Evolutionary conservation across 129 eudicot genomes (phyloP), one percentile per base, ranked within the genome.

Genomic region (Logfia minima): DNA sequence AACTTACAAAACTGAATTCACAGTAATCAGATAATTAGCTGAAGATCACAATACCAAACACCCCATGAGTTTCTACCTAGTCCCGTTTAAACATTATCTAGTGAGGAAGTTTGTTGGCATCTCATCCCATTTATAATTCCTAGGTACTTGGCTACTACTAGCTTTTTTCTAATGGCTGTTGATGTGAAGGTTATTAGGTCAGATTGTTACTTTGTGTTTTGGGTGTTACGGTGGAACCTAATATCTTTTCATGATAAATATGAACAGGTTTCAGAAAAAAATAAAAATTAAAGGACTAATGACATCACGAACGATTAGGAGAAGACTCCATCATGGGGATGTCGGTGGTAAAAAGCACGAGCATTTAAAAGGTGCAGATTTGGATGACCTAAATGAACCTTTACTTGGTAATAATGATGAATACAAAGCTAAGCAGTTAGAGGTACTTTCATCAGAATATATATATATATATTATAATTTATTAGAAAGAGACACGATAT

Each of bases 261-360:
- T 67, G 64, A 80, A 74, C 76, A 81, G 84, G 80, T 77, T 35
- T 52, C 43, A 64, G 68, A 26, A 21, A 60, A 8, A 48, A 29
- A 29, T 63, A 13, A 10, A 28, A 9, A 58, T 11, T 29, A 22
- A n/a, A 74, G 79, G 58, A 75, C 32, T 18, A 59, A 91, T 92
- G 95, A 78, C 86, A 64, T 92, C 97, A 32, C 77, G 78, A 75
- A 84, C 92, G 19, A 70, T 94, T 51, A 89, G 98, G 86, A 83
- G 97, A 68, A 79, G 98, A 85, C 88, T 94, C 48, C 97, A 86
- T 81, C 93, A 94, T 70, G 88, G 83, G 77, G 98, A 93, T 78
- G 90, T 93, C 63, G 98, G 81, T 53, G 97, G 96, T 29, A 88
- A 82, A 71, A 89, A 84, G 56, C 82, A 79, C 16, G 93, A 89